These are phyloP conservation scores for Diaporthe vexans DNA, from an alignment of 2,329 filamentous ascomycete species.

Conservation along the genomic window DNA sequence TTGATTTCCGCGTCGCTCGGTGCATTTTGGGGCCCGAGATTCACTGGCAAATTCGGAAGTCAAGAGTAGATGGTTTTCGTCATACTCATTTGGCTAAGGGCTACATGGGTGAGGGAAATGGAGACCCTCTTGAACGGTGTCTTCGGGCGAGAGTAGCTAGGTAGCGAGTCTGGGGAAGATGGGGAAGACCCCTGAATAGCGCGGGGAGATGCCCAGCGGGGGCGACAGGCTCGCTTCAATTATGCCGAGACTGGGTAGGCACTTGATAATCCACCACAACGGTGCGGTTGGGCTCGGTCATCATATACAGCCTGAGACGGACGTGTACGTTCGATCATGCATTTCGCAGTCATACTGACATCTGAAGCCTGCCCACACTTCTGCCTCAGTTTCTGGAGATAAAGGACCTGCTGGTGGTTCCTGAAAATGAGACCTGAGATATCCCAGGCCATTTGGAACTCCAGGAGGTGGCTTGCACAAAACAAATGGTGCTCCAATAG, in stretches of 20 bases:
- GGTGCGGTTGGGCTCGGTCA: not conserved
- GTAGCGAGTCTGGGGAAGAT: not conserved
- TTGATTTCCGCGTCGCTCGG: conserved; percentile 28
- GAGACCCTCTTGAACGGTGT: not conserved
- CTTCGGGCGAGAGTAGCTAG: not conserved
- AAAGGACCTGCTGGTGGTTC: not conserved
- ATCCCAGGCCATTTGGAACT: too few relatives aligned
- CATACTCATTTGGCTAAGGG: not conserved
- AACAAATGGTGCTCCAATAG: not conserved
- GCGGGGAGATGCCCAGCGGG: conserved; percentile 12
- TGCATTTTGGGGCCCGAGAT: conserved; percentile 40
- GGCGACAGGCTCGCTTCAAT: conserved; percentile 21
- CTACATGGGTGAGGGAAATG: not conserved
- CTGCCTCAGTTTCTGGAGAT: not conserved
- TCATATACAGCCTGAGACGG: not conserved
- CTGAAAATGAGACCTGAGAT: not conserved
- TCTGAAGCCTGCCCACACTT: too few relatives aligned
- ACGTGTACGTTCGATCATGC: too few relatives aligned
- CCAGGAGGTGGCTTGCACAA: not conserved
- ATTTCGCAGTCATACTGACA: not conserved
- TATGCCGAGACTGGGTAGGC: conserved; percentile 12
- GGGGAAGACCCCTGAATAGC: conserved; percentile 21
- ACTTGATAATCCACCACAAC: not conserved
- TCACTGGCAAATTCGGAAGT: conserved; percentile 24
- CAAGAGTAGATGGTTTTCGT: not conserved